phyloP scores from a whole-genome alignment of 2,329 filamentous ascomycete species.

The Pyrenophora teres region DNA sequence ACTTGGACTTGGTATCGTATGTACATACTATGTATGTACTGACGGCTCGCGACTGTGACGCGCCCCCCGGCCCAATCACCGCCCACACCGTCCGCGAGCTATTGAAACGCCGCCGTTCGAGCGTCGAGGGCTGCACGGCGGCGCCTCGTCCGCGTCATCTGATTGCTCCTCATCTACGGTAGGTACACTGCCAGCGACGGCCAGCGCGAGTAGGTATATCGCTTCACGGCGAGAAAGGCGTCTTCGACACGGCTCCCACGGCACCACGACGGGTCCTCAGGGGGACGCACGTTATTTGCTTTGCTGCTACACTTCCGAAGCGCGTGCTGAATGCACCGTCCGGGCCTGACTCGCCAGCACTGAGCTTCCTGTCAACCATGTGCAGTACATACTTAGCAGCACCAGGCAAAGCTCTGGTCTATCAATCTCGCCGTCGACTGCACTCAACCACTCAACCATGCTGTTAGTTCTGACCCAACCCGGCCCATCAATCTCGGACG shows the following conservation, averaged over 20 bases:
- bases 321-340: constrained; percentile 16
- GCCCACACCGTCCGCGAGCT: not conserved
- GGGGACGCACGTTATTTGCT: constrained; percentile 9
- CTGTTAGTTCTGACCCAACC: no score
- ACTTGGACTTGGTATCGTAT: no score
- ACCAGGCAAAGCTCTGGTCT: not conserved
- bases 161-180: constrained; percentile 5
- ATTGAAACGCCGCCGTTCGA: constrained; percentile 1
- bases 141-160: constrained; percentile 9
- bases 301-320: constrained; percentile 15
- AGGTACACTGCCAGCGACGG: not conserved
- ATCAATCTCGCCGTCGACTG: no score
- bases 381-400: not conserved
- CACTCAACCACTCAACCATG: no score
- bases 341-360: constrained; percentile 26
- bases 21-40: no score
- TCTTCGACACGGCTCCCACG: not conserved
- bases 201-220: not conserved
- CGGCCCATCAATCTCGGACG: constrained; percentile 2
- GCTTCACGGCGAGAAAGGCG: not conserved
- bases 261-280: not conserved
- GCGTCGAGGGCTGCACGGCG: not conserved
- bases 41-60: constrained; percentile 14
- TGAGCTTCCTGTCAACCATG: constrained; percentile 11
- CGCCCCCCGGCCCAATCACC: constrained; percentile 13